Percentiles rank a stretch among this genome's conserved stretches.
phyloP scores from a whole-genome alignment of 176 grass and related monocot genomes.

The Phyllostachys edulis region DNA sequence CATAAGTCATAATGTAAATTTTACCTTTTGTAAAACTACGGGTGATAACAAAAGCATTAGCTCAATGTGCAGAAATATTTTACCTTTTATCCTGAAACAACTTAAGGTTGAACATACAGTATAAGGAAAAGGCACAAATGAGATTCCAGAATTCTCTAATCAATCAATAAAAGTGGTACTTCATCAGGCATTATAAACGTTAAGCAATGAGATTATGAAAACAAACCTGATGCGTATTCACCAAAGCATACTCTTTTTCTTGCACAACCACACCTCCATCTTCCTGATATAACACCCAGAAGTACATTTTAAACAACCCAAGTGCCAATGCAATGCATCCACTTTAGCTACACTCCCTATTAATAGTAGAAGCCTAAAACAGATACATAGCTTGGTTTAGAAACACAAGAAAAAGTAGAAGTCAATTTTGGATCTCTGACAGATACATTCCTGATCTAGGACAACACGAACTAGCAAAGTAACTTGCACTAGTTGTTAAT shows the following conservation, averaged over 20 bases:
- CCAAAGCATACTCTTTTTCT: conserved; percentile 26
- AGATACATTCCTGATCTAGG: too few relatives aligned
- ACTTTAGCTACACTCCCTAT: too few relatives aligned
- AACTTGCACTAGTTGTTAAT: too few relatives aligned
- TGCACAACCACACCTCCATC: background rate
- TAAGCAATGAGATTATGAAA: background rate
- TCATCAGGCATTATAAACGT: background rate
- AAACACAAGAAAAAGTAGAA: too few relatives aligned
- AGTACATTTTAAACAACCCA: background rate
- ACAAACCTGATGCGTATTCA: conserved; percentile 77
- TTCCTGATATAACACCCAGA: conserved; percentile 11
- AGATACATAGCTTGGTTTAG: too few relatives aligned
- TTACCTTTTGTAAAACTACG: conserved; percentile 97
- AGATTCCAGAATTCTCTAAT: background rate
- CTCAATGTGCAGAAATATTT: conserved; percentile 9
- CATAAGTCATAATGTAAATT: conserved; percentile 15
- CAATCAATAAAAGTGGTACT: background rate
- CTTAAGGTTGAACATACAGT: background rate
- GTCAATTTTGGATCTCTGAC: too few relatives aligned
- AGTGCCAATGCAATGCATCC: background rate
- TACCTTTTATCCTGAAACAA: background rate
- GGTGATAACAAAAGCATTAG: conserved; percentile 27
- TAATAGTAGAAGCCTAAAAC: too few relatives aligned
- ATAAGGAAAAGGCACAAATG: background rate
- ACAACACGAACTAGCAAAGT: too few relatives aligned